These are phyloP conservation scores for Terana coerulea DNA, from an alignment of 768 basidiomycete species.

Conservation along the genomic window DNA sequence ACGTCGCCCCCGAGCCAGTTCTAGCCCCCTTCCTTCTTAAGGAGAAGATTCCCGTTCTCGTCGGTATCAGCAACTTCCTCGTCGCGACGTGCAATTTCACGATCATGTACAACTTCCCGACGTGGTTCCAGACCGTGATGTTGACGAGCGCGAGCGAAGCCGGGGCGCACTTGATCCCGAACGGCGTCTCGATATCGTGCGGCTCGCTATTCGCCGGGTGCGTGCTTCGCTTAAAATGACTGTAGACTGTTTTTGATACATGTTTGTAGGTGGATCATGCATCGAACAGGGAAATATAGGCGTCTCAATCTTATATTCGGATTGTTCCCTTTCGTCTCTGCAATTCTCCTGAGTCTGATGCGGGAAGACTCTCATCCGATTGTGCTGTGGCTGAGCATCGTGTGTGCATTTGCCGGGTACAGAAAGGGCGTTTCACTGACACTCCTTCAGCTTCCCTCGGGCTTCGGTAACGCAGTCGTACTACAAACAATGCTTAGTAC, in stretches of 20 bases:
- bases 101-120: constrained; percentile 76
- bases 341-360: constrained; percentile 44
- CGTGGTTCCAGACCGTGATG: constrained; percentile 82
- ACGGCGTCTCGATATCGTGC: constrained; percentile 52
- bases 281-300: constrained; percentile 61
- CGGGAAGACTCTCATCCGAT: constrained; percentile 46
- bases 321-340: constrained; percentile 55
- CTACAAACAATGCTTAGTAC: constrained; percentile 66
- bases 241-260: background rate
- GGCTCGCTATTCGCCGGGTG: constrained; percentile 66
- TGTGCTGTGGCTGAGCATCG: constrained; percentile 59
- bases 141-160: constrained; percentile 66
- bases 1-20: constrained; percentile 65
- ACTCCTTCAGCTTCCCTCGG: constrained; percentile 60
- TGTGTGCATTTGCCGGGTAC: constrained; percentile 29
- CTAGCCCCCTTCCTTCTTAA: constrained; percentile 62
- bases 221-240: too few species aligned
- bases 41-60: constrained; percentile 66
- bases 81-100: constrained; percentile 74
- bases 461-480: constrained; percentile 70
- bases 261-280: constrained; percentile 50
- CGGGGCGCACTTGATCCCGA: constrained; percentile 59
- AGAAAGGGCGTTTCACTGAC: too few species aligned
- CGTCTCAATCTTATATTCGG: constrained; percentile 58
- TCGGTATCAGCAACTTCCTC: constrained; percentile 68